These are phyloP conservation scores for Phytophthora sojae DNA, from an alignment of 352 stramenopile genomes.

Conservation along the genomic window DNA sequence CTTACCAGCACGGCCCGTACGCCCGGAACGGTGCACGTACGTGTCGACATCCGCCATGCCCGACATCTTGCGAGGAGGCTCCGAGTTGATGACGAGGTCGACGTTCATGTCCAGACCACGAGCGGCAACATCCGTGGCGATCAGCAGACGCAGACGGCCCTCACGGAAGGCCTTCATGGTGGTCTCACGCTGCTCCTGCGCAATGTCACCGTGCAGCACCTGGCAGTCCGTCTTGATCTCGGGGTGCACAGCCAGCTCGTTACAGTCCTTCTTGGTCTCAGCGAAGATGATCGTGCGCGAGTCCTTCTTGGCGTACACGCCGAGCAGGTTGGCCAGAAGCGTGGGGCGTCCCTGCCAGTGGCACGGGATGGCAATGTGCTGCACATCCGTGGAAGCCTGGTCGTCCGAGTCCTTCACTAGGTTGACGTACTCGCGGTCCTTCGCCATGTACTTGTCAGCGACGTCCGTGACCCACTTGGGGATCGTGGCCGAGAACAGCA, in stretches of 20 bases:
- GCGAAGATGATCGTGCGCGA: slow-evolving; percentile 95
- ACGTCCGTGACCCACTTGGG: slow-evolving; percentile 93
- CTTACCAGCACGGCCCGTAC: slow-evolving; percentile 95
- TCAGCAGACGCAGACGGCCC: slow-evolving; percentile 94
- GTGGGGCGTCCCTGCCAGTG: slow-evolving; percentile 90
- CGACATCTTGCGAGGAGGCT: slow-evolving; percentile 85
- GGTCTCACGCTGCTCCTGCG: slow-evolving; percentile 96
- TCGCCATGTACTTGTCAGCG: slow-evolving; percentile 91
- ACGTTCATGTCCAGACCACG: slow-evolving; percentile 98
- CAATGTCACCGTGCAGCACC: slow-evolving; percentile 97
- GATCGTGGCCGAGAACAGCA: slow-evolving; percentile 96
- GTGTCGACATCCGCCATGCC: slow-evolving; percentile 95
- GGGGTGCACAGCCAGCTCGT: slow-evolving; percentile 91
- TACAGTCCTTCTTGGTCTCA: slow-evolving; percentile 95
- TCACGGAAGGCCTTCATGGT: slow-evolving; percentile 98
- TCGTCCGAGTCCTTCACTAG: slow-evolving; percentile 91
- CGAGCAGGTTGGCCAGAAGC: slow-evolving; percentile 76
- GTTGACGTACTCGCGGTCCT: slow-evolving; percentile 91
- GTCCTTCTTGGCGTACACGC: slow-evolving; percentile 90
- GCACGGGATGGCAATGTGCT: slow-evolving; percentile 94
- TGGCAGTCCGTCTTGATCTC: slow-evolving; percentile 90
- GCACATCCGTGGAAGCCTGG: slow-evolving; percentile 91
- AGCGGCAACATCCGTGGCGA: slow-evolving; percentile 97
- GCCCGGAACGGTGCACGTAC: slow-evolving; percentile 98
- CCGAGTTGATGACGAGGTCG: slow-evolving; percentile 97